Base-by-base conservation (phyloP, 2,329 filamentous ascomycete species). In the Cladobotryum protrusum region DNA sequence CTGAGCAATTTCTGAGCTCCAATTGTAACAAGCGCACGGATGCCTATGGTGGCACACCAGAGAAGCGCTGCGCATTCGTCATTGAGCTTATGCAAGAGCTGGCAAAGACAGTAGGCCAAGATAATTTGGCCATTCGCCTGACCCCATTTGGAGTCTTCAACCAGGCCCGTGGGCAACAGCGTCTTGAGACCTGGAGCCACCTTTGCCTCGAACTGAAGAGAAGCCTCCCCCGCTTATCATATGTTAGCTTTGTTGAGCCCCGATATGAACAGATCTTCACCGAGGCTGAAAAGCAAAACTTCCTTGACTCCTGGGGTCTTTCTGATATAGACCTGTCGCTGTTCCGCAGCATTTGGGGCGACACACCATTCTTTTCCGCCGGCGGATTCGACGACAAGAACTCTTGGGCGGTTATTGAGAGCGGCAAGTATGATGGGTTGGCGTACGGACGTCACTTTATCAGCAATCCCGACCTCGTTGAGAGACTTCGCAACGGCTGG, bases 241-340 rank as follows among this genome's bases (percentile, higher is more conserved):
- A 81, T 53, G 72, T 81, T 14, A 76, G 73, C 63, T 77, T 81
- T 41, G 68, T 81, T 43, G 78, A 81, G 61, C 76, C 77, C 54
- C 68, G 73, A 14, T 79, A 70, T 57, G 77, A 81, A 50, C 76
- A 80, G 58, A 69, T 79, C 35, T 71, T 74, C 54, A 73, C 67
- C 29, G 61, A 67, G 13, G 59, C 65, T 11, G 73, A 78, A 56
- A 79, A 79, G 56, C 70, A 76, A 24, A 59, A 63, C 29, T 75
- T 76, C 56, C 65, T 80, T 4, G 49, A 63, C 20, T 71, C 69
- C 5, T 79, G 75, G 75, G 71, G 71, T 2, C 60, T 79, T 5
- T 43, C 61, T 6, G 60, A 71, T 3, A 68, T 77, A 17, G 69
- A 73, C 40, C 65, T 80, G 1, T 67, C 67, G 7, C 49, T 64